Conservation (phyloP, 257 asterid genomes). For the Lycium ferocissimum region DNA sequence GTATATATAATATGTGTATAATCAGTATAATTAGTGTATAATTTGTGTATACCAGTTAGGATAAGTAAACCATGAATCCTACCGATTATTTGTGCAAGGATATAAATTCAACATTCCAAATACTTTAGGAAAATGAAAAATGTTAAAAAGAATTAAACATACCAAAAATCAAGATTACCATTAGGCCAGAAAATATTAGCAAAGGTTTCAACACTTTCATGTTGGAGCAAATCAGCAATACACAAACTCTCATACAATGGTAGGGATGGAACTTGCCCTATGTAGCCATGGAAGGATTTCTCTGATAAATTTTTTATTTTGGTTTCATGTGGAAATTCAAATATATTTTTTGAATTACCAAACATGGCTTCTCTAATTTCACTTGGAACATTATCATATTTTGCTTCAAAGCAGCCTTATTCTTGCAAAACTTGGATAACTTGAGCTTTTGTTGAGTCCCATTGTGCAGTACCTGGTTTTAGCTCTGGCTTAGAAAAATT, state of each 20-base stretch:
- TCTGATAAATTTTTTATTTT: no score
- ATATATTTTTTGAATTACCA: neutral
- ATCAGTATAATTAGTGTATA: no score
- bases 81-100: no score
- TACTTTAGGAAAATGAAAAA: no score
- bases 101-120: no score
- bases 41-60: no score
- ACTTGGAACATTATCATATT: neutral
- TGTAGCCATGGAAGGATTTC: neutral
- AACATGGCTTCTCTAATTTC: neutral
- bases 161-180: neutral
- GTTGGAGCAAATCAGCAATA: neutral
- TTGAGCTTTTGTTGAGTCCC: neutral
- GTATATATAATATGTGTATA: no score
- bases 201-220: neutral
- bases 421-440: neutral
- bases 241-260: neutral
- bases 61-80: no score
- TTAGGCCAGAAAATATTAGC: neutral
- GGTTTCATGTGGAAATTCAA: neutral
- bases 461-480: neutral
- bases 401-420: neutral
- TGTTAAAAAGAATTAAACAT: no score
- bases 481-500: no score
- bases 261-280: neutral